These are phyloP conservation scores for Aspergillus floridensis DNA, from an alignment of 2,329 filamentous ascomycete species.

Conservation along the genomic window DNA sequence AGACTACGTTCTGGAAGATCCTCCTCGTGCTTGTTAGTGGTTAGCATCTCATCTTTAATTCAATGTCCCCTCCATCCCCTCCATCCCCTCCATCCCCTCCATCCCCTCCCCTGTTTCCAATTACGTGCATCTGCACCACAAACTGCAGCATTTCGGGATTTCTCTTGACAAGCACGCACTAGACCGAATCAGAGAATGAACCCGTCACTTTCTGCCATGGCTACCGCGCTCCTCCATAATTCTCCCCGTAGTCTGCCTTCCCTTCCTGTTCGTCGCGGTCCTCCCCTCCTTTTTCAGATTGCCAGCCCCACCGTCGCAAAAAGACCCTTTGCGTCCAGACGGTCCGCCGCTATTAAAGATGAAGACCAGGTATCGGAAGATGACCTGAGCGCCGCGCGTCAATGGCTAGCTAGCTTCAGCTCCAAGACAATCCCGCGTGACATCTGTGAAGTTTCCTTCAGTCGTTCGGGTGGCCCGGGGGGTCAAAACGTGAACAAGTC, in stretches of 20 bases:
- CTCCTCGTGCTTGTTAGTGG: conserved; percentile 17
- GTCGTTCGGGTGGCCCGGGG: conserved; percentile 62
- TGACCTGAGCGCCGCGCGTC: conserved; percentile 47
- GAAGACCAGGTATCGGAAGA: conserved; percentile 23
- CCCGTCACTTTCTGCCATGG: not conserved
- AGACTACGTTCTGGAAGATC: conserved; percentile 10
- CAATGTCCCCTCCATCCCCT: conserved; percentile 7
- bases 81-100: too few species aligned
- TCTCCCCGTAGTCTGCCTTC: not conserved
- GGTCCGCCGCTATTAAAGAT: conserved; percentile 14
- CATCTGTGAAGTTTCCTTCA: conserved; percentile 60
- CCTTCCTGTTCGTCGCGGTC: conserved; percentile 8
- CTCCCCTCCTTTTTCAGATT: conserved; percentile 9
- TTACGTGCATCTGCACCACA: conserved; percentile 5
- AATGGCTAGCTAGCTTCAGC: conserved; percentile 57
- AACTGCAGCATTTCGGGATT: not conserved
- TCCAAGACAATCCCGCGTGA: conserved; percentile 54
- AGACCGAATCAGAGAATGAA: not conserved
- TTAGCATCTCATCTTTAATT: conserved; percentile 13
- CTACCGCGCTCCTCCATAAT: conserved; percentile 1
- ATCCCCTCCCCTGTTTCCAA: not conserved
- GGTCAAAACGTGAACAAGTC: conserved; percentile 71
- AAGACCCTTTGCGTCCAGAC: conserved; percentile 30
- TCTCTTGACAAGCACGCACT: not conserved
- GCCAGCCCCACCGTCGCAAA: conserved; percentile 8